Base-by-base conservation (phyloP, 2,329 filamentous ascomycete genomes). In the Botrytis elliptica region DNA sequence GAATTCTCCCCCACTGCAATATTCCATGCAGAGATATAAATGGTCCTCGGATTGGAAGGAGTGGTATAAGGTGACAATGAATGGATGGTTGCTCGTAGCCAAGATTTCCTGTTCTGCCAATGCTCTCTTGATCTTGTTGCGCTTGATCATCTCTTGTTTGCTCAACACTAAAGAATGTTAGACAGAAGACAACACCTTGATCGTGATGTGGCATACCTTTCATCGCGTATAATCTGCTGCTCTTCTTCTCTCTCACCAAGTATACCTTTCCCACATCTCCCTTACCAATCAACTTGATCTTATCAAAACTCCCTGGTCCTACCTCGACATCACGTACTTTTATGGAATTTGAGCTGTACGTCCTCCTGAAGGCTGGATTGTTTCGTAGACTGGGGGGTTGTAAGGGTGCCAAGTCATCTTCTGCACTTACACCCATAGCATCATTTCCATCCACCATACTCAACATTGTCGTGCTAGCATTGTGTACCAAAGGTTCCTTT, bases 141-240 rank as follows among this genome's bases (percentile, higher is more conserved):
- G 92, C 86, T 99, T 99, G 84, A 99, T 99, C 96, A 99, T 99
- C 84, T 99, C 96, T 86, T 98, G 98, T 85, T 99, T 99, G 88
- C 95, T 98, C 83, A 99, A 83, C 9, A 99, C 96, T 98, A 81
- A 25, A 71, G 70, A 84, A 79, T 64, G 75, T 77, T 74, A 81
- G 77, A 70, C 60, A 65, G 10, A 29, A 36, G 18, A 62, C 33
- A n/a, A 12, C 25, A 6, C 20, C 3, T 38, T 20, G 1, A 64
- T 59, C 67, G 29, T 49, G 16, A 7, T 44, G 25, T 71, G 75
- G 82, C 87, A 78, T 83, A 98, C 95, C 95, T 85, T 99, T 99
- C 96, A 99, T 99, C 72, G 96, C 96, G 84, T 98, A 99, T 70
- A 99, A 85, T 77, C 96, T 89, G 78, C 91, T 91, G 80, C 95